phyloP scores from a whole-genome alignment of 1,284 basidiomycete species.

The Cryptococcus sp. region DNA sequence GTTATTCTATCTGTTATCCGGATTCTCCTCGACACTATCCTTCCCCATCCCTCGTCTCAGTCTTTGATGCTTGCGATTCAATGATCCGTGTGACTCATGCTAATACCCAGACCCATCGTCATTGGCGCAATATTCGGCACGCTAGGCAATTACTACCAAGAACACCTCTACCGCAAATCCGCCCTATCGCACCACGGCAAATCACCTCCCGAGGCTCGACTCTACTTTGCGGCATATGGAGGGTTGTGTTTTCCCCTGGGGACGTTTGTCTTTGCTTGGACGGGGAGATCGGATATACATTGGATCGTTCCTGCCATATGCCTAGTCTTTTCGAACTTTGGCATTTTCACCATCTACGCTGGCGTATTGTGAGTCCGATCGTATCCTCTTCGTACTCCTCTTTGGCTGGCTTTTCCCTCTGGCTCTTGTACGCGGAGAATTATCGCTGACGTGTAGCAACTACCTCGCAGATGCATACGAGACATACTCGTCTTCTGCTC shows the following conservation, averaged over 20 bases:
- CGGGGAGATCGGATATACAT: slow-evolving; percentile 26
- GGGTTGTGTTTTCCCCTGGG: slow-evolving; percentile 38
- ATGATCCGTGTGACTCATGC: not conserved
- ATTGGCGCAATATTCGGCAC: slow-evolving; percentile 66
- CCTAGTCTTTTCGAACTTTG: slow-evolving; percentile 23
- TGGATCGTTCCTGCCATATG: slow-evolving; percentile 37
- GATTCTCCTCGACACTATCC: not conserved
- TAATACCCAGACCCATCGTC: slow-evolving; percentile 36
- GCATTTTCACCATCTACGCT: slow-evolving; percentile 37
- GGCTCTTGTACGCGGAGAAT: not conserved
- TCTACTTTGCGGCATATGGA: slow-evolving; percentile 45
- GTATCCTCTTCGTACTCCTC: slow-evolving; percentile 6
- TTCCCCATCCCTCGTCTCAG: too few relatives aligned
- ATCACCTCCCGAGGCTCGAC: slow-evolving; percentile 48
- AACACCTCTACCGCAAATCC: slow-evolving; percentile 28
- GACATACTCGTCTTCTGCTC: slow-evolving; percentile 44
- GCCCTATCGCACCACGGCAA: slow-evolving; percentile 32
- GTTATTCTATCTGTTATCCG: not conserved
- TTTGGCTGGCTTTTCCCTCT: not conserved
- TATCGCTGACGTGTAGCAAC: slow-evolving; percentile 15
- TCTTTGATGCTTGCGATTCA: not conserved
- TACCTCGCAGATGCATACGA: slow-evolving; percentile 44
- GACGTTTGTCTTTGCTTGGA: slow-evolving; percentile 40
- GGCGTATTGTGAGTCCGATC: slow-evolving; percentile 37
- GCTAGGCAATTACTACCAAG: slow-evolving; percentile 54